phyloP scores from a whole-genome alignment of 2,329 filamentous ascomycete species.

The Neoascochyta sp. region DNA sequence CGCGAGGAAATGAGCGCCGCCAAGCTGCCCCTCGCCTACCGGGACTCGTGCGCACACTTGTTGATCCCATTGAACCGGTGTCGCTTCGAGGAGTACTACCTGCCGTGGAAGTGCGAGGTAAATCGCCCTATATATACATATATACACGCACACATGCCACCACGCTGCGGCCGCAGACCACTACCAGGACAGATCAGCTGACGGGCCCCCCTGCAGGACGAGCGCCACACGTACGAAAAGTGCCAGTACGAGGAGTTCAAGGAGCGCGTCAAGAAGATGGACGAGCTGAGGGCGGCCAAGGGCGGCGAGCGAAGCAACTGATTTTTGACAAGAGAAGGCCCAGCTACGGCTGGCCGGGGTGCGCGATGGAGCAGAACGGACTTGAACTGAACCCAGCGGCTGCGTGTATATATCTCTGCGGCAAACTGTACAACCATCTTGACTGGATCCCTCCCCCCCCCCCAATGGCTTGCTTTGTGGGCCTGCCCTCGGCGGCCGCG shows the following conservation, averaged over 20 bases:
- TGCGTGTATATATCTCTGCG: conserved; percentile 36
- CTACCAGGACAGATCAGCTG: conserved; percentile 4
- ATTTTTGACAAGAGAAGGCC: conserved; percentile 3
- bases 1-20: conserved; percentile 93
- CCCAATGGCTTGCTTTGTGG: no score
- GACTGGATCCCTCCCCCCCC: no score
- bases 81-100: conserved; percentile 84
- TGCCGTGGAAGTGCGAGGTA: conserved; percentile 98
- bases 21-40: conserved; percentile 81
- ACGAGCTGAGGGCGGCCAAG: conserved; percentile 86
- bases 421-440: conserved; percentile 7
- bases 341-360: no score
- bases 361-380: no score
- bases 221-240: conserved; percentile 97
- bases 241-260: conserved; percentile 99
- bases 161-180: not conserved
- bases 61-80: conserved; percentile 95
- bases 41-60: conserved; percentile 92
- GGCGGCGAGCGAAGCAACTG: conserved; percentile 81
- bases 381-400: no score
- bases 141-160: no score
- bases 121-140: no score
- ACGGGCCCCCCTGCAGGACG: conserved; percentile 60
- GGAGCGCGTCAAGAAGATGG: conserved; percentile 97
- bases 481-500: no score